Evolutionary conservation across 2,329 filamentous ascomycete genomes (phyloP), one percentile per base, ranked within the genome.

Genomic region (Raffaelea albimanens): DNA sequence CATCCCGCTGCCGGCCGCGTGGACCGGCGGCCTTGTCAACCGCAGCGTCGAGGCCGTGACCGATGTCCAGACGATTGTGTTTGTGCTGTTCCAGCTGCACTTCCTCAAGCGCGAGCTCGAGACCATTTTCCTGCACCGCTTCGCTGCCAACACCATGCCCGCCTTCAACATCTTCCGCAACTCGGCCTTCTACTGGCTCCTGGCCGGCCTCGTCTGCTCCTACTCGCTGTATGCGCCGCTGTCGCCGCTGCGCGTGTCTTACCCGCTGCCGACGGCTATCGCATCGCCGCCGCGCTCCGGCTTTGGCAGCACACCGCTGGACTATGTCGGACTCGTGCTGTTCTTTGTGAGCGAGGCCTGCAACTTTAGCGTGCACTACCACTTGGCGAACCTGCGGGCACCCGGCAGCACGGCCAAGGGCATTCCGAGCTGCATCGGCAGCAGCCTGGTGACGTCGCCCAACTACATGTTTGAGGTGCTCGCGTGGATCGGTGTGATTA

Each of bases 381-480:
- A 87, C 46, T 76, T 98, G 21, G 81, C 85, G 23, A 76, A 78
- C 52, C 76, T 98, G 53, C 83, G 93, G 44, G 83, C 81, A 48
- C 73, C 79, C 0, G 90, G 90, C 48, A 85, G 84, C 55, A 91
- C 85, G 1, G 88, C 94, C 63, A 79, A 91, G 50, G 89, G 88
- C 57, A 94, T 98, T 53, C 93, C 93, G 1, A 72, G 72, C 49
- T 93, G 93, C 22, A 80, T 91, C 50, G 87, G 90, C 25, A 97
- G 96, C 66, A 73, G 71, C 54, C 68, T 87, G 33, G 91, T 98
- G 45, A 98, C 93, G 13, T 95, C 90, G 70, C 93, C 93, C 39
- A 98, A 98, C 71, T 98, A 98, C 72, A 80, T 95, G 71, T 97
- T 94, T 57, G 93, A 98, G 68, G 75, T 86, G 7, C 64, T 95